Conservation (phyloP, 495 filamentous ascomycete species). For the Amphirosellinia nigrospora region DNA sequence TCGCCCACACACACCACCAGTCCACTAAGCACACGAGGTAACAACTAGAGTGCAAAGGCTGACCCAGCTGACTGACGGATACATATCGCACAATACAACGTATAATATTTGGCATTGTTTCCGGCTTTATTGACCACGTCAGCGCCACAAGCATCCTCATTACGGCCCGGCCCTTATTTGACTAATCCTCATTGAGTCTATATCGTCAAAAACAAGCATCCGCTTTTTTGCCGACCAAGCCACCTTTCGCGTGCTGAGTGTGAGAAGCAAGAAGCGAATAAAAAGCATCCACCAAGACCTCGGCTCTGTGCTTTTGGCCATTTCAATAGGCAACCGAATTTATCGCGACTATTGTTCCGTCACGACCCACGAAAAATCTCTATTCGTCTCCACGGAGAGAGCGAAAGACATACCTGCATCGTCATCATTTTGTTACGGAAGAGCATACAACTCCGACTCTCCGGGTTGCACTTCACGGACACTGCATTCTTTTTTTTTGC, state of each 20-base stretch:
- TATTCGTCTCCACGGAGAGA: conserved; percentile 6
- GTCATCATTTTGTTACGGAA: conserved; percentile 6
- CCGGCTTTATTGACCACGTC: conserved; percentile 25
- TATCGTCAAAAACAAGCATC: conserved; percentile 14
- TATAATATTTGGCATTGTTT: conserved; percentile 20
- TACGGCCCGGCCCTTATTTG: conserved; percentile 1
- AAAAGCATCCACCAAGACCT: conserved; percentile 15
- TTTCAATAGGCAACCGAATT: conserved; percentile 1
- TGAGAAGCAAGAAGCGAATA: conserved; percentile 10
- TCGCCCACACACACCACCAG: conserved; percentile 15
- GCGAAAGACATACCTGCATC: conserved; percentile 22
- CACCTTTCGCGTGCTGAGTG: conserved; percentile 3
- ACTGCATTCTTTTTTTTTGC: background rate
- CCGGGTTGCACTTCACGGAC: conserved; percentile 11
- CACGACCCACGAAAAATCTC: background rate
- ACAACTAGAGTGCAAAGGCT: conserved; percentile 21
- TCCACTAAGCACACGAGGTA: conserved; percentile 9
- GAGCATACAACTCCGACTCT: conserved; percentile 14
- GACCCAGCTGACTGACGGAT: conserved; percentile 22
- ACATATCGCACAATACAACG: conserved; percentile 18
- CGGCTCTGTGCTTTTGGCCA: conserved; percentile 16
- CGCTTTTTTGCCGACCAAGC: conserved; percentile 10
- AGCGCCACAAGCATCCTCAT: conserved; percentile 14
- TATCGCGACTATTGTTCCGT: background rate
- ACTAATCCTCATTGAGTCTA: conserved; percentile 14